phyloP scores from a whole-genome alignment of 495 filamentous ascomycete genomes.

The Penicillium robsamsonii region DNA sequence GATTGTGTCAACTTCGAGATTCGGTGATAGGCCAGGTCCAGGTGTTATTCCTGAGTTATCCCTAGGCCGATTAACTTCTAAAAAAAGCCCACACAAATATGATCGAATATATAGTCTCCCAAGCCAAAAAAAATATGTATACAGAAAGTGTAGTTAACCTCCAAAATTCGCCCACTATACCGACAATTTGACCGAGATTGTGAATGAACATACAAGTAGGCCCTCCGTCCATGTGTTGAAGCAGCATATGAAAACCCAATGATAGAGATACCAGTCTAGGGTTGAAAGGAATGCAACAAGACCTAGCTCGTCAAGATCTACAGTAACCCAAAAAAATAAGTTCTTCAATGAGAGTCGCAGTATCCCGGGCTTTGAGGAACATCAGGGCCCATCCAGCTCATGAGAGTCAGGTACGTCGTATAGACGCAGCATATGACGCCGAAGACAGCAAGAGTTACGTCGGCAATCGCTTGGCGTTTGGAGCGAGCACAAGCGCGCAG shows the following conservation, averaged over 20 bases:
- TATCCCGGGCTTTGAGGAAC: conserved; percentile 52
- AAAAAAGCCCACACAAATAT: not conserved
- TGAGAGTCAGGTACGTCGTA: conserved; percentile 79
- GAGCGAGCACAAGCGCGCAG: conserved; percentile 72
- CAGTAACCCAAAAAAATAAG: conserved; percentile 2
- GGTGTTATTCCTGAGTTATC: not conserved
- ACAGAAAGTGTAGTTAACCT: conserved; percentile 12
- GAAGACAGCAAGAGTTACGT: conserved; percentile 74
- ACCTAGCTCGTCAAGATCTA: conserved; percentile 7
- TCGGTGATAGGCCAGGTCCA: not conserved
- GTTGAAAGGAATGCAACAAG: conserved; percentile 6
- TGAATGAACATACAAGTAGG: conserved; percentile 8
- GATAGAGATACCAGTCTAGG: conserved; percentile 23
- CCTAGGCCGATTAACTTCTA: not conserved
- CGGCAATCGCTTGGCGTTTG: conserved; percentile 59
- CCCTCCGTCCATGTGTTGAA: conserved; percentile 13
- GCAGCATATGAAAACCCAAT: conserved; percentile 8
- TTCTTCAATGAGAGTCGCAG: conserved; percentile 48
- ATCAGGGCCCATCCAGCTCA: conserved; percentile 68
- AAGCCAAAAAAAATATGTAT: conserved; percentile 14
- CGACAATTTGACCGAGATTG: conserved; percentile 10
- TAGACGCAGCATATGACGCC: conserved; percentile 85
- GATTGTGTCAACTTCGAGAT: not conserved
- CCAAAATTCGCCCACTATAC: conserved; percentile 8
- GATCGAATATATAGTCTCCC: conserved; percentile 2